phyloP scores from a whole-genome alignment of 192 early-diverging fungal species.

The Neocallimastix lanati region DNA sequence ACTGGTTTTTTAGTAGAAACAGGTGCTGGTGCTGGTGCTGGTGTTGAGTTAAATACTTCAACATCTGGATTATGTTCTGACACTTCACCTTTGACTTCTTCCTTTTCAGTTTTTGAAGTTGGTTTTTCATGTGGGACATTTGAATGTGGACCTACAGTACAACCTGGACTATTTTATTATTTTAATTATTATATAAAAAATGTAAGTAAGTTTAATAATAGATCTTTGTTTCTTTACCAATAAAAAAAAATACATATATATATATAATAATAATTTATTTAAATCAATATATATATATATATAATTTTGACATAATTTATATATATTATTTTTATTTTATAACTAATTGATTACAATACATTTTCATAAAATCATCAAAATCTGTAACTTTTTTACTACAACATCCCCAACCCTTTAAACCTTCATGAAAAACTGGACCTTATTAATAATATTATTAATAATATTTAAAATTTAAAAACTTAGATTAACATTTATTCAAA shows the following conservation, averaged over 20 bases:
- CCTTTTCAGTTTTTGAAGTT: neutral
- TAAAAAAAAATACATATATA: too few species aligned
- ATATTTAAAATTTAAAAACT: neutral
- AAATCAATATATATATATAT: too few species aligned
- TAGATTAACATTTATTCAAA: too few species aligned
- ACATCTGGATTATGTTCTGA: neutral
- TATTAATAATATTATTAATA: neutral
- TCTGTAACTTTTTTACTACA: neutral
- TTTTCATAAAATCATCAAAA: neutral
- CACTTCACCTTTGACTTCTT: neutral
- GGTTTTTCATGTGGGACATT: conserved; percentile 5
- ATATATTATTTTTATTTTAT: neutral
- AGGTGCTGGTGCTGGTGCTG: neutral
- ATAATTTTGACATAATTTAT: too few species aligned
- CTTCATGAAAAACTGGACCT: conserved; percentile 90
- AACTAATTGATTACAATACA: neutral
- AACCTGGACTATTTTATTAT: conserved; percentile 49
- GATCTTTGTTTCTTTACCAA: too few species aligned
- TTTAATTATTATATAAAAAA: too few species aligned
- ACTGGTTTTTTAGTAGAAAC: neutral
- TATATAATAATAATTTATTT: too few species aligned
- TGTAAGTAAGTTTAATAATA: too few species aligned
- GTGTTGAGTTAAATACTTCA: neutral
- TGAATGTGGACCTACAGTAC: conserved; percentile 59
- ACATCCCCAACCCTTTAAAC: conserved; percentile 15